Evolutionary conservation across 768 basidiomycete genomes (phyloP).

Genomic region (Agaricus subrufescens): DNA sequence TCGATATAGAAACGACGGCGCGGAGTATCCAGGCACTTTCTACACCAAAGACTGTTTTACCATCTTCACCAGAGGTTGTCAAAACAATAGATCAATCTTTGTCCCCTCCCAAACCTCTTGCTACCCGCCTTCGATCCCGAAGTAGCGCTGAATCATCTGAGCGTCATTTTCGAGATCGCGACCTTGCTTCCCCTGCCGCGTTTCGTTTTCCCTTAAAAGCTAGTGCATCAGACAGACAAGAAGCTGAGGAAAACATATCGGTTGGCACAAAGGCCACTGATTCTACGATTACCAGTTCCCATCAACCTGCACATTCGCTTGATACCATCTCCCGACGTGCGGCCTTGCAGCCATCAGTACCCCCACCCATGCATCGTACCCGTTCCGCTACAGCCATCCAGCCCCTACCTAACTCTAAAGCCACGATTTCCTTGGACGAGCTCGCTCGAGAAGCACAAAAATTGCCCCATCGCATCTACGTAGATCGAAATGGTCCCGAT

Average conservation of each 20-base stretch:
- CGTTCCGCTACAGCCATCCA: constrained; percentile 41
- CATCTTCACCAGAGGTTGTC: not conserved
- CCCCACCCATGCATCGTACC: constrained; percentile 33
- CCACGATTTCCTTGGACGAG: constrained; percentile 4
- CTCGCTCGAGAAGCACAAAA: not conserved
- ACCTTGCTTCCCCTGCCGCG: constrained; percentile 30
- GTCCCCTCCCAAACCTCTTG: not conserved
- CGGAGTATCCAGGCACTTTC: not conserved
- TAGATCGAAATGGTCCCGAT: constrained; percentile 47
- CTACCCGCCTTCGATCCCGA: constrained; percentile 12
- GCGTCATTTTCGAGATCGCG: constrained; percentile 21
- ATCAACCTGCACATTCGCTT: constrained; percentile 54
- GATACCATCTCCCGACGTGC: constrained; percentile 34
- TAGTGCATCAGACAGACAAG: not conserved
- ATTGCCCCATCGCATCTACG: constrained; percentile 12
- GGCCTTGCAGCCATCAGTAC: constrained; percentile 18
- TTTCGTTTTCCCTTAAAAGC: constrained; percentile 36
- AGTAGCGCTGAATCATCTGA: constrained; percentile 13
- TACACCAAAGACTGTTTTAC: not conserved
- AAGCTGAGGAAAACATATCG: not conserved
- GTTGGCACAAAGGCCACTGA: not conserved
- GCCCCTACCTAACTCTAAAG: constrained; percentile 12
- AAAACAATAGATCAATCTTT: not conserved
- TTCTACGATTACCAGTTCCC: constrained; percentile 28
- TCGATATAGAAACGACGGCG: not conserved